phyloP scores from a whole-genome alignment of 306 rosid species.

The Casuarina glauca region DNA sequence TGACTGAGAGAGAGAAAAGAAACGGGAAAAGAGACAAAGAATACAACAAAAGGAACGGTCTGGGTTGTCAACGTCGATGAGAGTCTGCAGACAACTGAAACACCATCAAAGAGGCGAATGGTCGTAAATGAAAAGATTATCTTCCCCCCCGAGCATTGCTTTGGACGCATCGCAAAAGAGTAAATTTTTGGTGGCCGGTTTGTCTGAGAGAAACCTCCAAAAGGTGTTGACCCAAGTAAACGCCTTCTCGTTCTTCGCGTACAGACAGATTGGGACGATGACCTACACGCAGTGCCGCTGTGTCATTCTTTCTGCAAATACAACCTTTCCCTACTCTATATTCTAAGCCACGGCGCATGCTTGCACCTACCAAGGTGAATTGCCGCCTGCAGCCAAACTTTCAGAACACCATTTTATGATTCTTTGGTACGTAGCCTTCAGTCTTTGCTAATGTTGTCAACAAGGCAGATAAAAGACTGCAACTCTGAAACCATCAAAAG shows the following conservation, averaged over 20 bases:
- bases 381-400: no score
- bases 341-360: no score
- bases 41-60: not conserved
- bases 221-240: not conserved
- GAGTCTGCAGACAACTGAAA: not conserved
- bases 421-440: no score
- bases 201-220: not conserved
- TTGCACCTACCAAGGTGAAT: no score
- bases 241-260: not conserved
- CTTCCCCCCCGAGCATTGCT: not conserved
- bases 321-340: no score
- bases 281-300: no score
- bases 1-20: no score
- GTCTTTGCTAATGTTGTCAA: no score
- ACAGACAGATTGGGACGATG: not conserved
- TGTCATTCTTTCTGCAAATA: not conserved
- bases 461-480: no score
- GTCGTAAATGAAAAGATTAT: not conserved
- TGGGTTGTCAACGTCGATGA: not conserved
- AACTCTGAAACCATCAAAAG: no score
- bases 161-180: not conserved
- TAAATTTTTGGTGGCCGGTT: not conserved
- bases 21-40: no score
- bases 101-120: not conserved
- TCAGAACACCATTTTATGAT: no score